These are phyloP conservation scores for Blepharisma stoltei DNA, from an alignment of 73 alveolate genomes.

Conservation along the genomic window DNA sequence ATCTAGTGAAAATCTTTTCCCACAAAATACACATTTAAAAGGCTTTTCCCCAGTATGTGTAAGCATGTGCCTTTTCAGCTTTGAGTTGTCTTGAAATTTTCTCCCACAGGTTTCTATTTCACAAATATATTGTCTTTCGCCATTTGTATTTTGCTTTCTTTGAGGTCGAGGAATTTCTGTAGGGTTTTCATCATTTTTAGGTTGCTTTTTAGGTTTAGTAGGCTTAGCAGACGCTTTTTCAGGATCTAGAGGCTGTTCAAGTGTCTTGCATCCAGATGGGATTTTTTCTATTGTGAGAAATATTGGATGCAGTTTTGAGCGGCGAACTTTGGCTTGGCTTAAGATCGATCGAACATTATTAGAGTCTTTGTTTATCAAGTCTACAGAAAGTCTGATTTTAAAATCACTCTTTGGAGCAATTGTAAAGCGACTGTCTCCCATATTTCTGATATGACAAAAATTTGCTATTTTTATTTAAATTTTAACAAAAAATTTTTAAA, in stretches of 20 bases:
- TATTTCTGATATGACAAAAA: neutral
- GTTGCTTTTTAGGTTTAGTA: neutral
- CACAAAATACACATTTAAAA: slow-evolving; percentile 81
- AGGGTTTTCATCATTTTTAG: too few relatives aligned
- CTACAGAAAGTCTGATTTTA: neutral
- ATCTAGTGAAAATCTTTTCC: slow-evolving; percentile 78
- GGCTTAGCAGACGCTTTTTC: neutral
- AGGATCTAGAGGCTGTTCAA: neutral
- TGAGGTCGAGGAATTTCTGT: neutral
- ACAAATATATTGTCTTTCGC: slow-evolving; percentile 41
- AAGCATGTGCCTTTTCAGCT: slow-evolving; percentile 79
- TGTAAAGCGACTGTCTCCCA: neutral
- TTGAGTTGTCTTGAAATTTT: slow-evolving; percentile 80
- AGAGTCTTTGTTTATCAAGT: neutral
- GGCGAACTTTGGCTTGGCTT: slow-evolving; percentile 5
- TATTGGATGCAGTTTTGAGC: neutral
- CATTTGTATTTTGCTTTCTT: slow-evolving; percentile 2
- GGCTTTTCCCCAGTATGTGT: slow-evolving; percentile 95
- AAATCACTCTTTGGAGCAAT: neutral
- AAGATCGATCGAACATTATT: neutral
- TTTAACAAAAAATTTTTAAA: too few relatives aligned
- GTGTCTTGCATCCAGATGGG: neutral
- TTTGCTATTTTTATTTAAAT: too few relatives aligned
- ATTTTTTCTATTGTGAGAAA: neutral
- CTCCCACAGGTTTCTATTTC: slow-evolving; percentile 78